phyloP scores from a whole-genome alignment of 208 protist genomes.

The Kentomonas sorsogonicus region DNA sequence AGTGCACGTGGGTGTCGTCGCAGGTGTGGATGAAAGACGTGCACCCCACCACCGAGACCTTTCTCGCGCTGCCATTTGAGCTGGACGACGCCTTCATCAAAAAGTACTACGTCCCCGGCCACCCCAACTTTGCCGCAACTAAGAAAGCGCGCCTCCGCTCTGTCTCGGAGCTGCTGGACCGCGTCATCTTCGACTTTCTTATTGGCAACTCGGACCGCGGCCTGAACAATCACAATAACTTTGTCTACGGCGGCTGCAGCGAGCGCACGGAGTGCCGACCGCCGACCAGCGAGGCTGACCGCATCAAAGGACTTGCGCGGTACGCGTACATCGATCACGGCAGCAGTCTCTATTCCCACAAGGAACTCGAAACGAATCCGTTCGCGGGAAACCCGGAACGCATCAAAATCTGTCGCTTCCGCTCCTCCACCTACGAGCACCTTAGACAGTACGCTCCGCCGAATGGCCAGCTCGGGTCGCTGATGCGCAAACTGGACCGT shows the following conservation, averaged over 20 bases:
- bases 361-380: slow-evolving; percentile 48
- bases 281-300: slow-evolving; percentile 17
- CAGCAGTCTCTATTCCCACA: slow-evolving; percentile 78
- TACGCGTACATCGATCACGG: slow-evolving; percentile 84
- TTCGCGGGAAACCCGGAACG: slow-evolving; percentile 52
- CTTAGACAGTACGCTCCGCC: slow-evolving; percentile 23
- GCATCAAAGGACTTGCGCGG: slow-evolving; percentile 58
- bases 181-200: slow-evolving; percentile 82
- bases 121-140: slow-evolving; percentile 37
- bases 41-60: slow-evolving; percentile 55
- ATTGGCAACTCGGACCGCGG: slow-evolving; percentile 79
- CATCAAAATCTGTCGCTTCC: slow-evolving; percentile 70
- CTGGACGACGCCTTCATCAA: slow-evolving; percentile 42
- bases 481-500: slow-evolving; percentile 31
- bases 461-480: slow-evolving; percentile 13
- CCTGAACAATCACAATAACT: slow-evolving; percentile 86
- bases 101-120: slow-evolving; percentile 71
- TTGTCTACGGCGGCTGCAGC: slow-evolving; percentile 81
- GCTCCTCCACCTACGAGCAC: slow-evolving; percentile 40
- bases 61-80: slow-evolving; percentile 62
- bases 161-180: slow-evolving; percentile 65
- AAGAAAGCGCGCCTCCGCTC: slow-evolving; percentile 50
- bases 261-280: slow-evolving; percentile 34
- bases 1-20: slow-evolving; percentile 56
- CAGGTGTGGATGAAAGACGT: slow-evolving; percentile 88